Evolutionary conservation across 1,139 yeast genomes (phyloP).

Genomic region (Diutina ranongensis): DNA sequence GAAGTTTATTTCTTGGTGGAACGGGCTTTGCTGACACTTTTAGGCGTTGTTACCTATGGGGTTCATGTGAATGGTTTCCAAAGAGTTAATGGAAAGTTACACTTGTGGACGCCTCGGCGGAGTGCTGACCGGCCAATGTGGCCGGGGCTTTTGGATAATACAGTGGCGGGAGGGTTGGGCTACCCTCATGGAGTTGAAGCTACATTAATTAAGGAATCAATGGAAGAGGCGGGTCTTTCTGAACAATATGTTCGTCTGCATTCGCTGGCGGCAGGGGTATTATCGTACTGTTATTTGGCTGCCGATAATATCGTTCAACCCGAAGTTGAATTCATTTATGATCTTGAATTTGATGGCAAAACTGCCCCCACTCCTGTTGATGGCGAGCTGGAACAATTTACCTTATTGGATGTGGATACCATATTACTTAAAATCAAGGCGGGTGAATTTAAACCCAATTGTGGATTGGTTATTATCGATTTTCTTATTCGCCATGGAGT

Average conservation of each 20-base stretch:
- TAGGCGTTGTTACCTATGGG: constrained; percentile 88
- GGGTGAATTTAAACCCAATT: constrained; percentile 78
- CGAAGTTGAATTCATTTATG: constrained; percentile 76
- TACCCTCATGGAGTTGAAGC: constrained; percentile 66
- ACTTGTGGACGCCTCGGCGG: constrained; percentile 81
- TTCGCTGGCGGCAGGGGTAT: constrained; percentile 46
- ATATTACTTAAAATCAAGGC: constrained; percentile 33
- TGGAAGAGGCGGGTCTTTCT: constrained; percentile 81
- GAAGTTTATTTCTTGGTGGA: constrained; percentile 60
- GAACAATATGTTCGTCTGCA: constrained; percentile 35
- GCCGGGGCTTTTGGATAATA: constrained; percentile 86
- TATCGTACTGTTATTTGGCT: constrained; percentile 35
- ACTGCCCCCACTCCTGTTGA: constrained; percentile 63
- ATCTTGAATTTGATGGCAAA: constrained; percentile 43
- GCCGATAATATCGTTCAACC: constrained; percentile 54
- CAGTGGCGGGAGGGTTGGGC: constrained; percentile 92
- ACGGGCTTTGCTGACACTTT: constrained; percentile 65
- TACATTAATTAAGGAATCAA: constrained; percentile 75
- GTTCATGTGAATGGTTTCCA: constrained; percentile 72
- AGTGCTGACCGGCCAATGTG: constrained; percentile 70
- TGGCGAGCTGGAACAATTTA: constrained; percentile 73
- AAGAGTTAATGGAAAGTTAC: constrained; percentile 30
- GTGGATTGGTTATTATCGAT: constrained; percentile 71
- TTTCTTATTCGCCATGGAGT: constrained; percentile 76
- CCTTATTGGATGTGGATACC: constrained; percentile 48